Conservation (phyloP, 2,329 filamentous ascomycete genomes). For the Pseudocercospora fuligena region DNA sequence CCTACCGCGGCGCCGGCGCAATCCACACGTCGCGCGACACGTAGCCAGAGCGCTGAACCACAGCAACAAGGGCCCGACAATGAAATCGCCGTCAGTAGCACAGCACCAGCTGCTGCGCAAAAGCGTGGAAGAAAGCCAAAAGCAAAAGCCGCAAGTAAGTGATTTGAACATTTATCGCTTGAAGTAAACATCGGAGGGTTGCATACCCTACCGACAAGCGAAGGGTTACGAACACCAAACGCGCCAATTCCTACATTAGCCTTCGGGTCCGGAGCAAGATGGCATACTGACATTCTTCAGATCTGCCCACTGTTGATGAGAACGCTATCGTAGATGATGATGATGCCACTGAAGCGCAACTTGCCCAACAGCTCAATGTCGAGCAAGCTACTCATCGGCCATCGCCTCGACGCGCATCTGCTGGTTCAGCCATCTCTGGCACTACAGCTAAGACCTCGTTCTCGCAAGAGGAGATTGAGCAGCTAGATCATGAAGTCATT, state of each 20-base stretch:
- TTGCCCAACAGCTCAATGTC: conserved; percentile 29
- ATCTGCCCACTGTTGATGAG: conserved; percentile 20
- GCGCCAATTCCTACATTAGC: not conserved
- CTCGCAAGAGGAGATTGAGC: conserved; percentile 49
- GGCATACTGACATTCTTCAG: not conserved
- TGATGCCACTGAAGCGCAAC: conserved; percentile 10
- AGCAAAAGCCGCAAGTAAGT: conserved; percentile 6
- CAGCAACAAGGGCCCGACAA: not conserved
- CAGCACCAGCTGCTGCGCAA: not conserved
- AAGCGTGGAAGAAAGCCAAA: conserved; percentile 7
- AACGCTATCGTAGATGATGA: conserved; percentile 18
- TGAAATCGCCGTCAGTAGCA: not conserved
- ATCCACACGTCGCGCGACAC: conserved; percentile 15
- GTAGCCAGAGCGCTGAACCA: conserved; percentile 21
- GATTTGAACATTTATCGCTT: not conserved
- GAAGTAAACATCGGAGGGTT: not conserved
- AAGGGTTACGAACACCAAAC: conserved; percentile 1
- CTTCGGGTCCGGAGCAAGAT: not conserved
- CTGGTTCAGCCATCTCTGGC: conserved; percentile 50
- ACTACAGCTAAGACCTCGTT: conserved; percentile 54
- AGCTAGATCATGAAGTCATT: conserved; percentile 49
- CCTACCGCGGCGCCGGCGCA: conserved; percentile 8
- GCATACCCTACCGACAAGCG: not conserved
- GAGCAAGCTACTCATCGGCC: conserved; percentile 23
- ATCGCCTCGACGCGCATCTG: conserved; percentile 20